These are phyloP conservation scores for Thalassiosira profunda DNA, from an alignment of 108 stramenopile genomes.

Conservation along the genomic window DNA sequence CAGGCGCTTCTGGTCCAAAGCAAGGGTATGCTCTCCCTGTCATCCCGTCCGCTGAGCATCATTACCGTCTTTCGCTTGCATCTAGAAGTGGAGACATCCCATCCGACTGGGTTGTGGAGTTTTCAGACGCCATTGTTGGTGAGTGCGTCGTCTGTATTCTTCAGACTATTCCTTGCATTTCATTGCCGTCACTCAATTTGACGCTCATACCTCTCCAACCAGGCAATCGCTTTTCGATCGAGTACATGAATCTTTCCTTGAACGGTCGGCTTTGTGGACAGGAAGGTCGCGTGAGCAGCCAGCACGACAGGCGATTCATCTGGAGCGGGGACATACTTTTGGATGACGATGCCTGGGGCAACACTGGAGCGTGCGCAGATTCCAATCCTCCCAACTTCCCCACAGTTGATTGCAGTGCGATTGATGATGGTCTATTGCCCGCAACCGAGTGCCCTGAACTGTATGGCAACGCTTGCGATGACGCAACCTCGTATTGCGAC, in stretches of 20 bases:
- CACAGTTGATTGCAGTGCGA: slow-evolving; percentile 27
- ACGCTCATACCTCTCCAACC: too few species aligned
- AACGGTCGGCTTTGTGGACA: slow-evolving; percentile 45
- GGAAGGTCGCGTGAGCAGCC: slow-evolving; percentile 51
- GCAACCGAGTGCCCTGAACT: slow-evolving; percentile 49
- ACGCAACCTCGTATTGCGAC: slow-evolving; percentile 50
- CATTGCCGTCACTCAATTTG: too few species aligned
- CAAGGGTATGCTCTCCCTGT: slow-evolving; percentile 65
- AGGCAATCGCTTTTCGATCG: slow-evolving; percentile 57
- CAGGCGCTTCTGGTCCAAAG: slow-evolving; percentile 18
- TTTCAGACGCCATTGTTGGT: slow-evolving; percentile 60
- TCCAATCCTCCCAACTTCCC: slow-evolving; percentile 8
- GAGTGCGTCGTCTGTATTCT: too few species aligned
- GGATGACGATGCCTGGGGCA: slow-evolving; percentile 30
- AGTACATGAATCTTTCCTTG: slow-evolving; percentile 44
- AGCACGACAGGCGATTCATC: slow-evolving; percentile 62
- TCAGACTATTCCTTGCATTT: too few species aligned
- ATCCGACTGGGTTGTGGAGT: slow-evolving; percentile 63
- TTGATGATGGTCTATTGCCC: slow-evolving; percentile 17
- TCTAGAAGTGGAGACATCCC: slow-evolving; percentile 45
- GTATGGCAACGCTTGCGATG: slow-evolving; percentile 30
- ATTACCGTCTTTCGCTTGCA: slow-evolving; percentile 53
- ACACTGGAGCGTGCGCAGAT: slow-evolving; percentile 54
- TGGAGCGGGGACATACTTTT: slow-evolving; percentile 52
- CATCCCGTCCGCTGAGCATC: slow-evolving; percentile 22